These are phyloP conservation scores for Candida sakaeoensis DNA, from an alignment of 805 yeast genomes.

Conservation along the genomic window DNA sequence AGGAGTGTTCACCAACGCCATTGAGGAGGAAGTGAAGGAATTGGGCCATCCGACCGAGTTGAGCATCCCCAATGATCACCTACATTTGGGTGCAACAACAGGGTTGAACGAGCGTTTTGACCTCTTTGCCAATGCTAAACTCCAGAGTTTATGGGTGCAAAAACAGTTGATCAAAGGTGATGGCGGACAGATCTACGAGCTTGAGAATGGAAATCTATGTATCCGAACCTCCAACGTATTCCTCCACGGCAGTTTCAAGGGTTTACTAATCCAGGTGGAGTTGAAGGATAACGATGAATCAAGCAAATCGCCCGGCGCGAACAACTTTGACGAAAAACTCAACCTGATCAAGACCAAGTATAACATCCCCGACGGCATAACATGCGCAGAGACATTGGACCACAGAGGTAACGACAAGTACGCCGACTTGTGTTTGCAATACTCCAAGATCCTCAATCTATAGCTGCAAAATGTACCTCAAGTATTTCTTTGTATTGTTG, in stretches of 20 bases:
- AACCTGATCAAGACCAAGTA: slow-evolving; percentile 26
- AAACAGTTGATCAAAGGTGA: slow-evolving; percentile 72
- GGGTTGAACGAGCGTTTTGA: slow-evolving; percentile 59
- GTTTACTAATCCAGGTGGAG: slow-evolving; percentile 61
- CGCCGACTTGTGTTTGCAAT: slow-evolving; percentile 41
- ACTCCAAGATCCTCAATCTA: slow-evolving; percentile 38
- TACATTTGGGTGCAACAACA: slow-evolving; percentile 51
- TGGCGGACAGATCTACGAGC: slow-evolving; percentile 63
- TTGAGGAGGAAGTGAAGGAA: slow-evolving; percentile 29
- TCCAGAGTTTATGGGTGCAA: slow-evolving; percentile 67
- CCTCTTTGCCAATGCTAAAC: slow-evolving; percentile 48
- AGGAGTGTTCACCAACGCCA: slow-evolving; percentile 32
- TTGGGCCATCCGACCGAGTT: slow-evolving; percentile 14
- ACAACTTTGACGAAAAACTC: slow-evolving; percentile 20
- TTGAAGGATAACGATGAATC: slow-evolving; percentile 13
- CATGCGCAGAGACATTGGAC: slow-evolving; percentile 31
- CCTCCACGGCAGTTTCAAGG: slow-evolving; percentile 71
- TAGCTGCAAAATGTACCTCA: not conserved
- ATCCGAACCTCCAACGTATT: slow-evolving; percentile 69
- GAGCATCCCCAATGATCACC: slow-evolving; percentile 32
- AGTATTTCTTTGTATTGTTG: too few relatives aligned
- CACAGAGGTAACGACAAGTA: slow-evolving; percentile 22
- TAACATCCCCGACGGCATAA: slow-evolving; percentile 37
- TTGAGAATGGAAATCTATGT: slow-evolving; percentile 49
- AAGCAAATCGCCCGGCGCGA: slow-evolving; percentile 13